A percentile compares a stretch with the other conserved stretches of the same genome.
Conservation (phyloP, 768 basidiomycete genomes). For the Bullera alba region DNA sequence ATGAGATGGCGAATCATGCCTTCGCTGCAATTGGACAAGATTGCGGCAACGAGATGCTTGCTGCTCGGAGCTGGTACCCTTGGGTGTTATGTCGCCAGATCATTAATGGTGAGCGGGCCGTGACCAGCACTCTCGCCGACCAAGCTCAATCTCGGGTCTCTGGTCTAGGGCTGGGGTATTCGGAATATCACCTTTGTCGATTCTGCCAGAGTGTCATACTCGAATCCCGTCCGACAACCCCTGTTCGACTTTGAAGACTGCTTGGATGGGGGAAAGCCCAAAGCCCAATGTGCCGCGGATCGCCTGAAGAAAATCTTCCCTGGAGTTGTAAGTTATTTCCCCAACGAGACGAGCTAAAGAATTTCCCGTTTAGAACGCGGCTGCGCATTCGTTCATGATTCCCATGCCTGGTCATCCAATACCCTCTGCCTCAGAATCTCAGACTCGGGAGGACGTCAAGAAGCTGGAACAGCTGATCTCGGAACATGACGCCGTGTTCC, state of each 20-base stretch:
- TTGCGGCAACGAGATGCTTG: conserved; percentile 70
- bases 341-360: neutral
- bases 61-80: conserved; percentile 92
- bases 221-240: conserved; percentile 95
- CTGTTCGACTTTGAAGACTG: conserved; percentile 94
- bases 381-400: conserved; percentile 68
- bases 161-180: conserved; percentile 91
- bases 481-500: conserved; percentile 79
- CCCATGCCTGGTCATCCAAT: conserved; percentile 98
- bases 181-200: conserved; percentile 89
- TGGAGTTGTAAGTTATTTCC: conserved; percentile 62
- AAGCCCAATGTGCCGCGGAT: conserved; percentile 83
- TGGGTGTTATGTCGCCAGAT: conserved; percentile 89
- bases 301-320: conserved; percentile 82
- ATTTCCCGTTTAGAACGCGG: conserved; percentile 63
- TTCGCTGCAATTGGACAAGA: conserved; percentile 75
- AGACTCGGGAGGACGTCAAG: conserved; percentile 61
- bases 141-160: too few species aligned
- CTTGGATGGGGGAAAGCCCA: conserved; percentile 82
- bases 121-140: neutral
- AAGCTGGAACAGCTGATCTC: conserved; percentile 71
- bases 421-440: conserved; percentile 52
- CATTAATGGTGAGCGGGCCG: conserved; percentile 75
- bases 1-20: conserved; percentile 98
- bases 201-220: conserved; percentile 84